Evolutionary conservation across 768 basidiomycete genomes (phyloP).

Genomic region (Mycena latifolia): DNA sequence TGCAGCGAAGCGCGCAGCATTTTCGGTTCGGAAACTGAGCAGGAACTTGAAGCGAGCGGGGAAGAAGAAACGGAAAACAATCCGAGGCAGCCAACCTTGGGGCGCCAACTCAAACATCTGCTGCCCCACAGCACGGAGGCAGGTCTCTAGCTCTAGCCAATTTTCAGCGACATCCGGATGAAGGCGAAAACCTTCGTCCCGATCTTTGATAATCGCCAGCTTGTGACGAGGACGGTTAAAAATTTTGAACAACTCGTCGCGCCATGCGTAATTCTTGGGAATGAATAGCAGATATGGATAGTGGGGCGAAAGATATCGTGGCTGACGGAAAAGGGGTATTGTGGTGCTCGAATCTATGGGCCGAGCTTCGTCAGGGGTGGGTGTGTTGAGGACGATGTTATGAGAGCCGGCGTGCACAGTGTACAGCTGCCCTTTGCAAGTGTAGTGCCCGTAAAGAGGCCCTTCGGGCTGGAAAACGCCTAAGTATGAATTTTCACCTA

Average conservation of each 20-base stretch:
- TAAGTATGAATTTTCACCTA: not conserved
- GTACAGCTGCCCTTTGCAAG: not conserved
- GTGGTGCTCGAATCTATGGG: not conserved
- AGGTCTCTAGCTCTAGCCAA: not conserved
- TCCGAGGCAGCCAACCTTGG: rapidly evolving
- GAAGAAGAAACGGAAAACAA: not conserved
- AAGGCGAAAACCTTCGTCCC: not conserved
- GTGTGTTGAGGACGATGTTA: not conserved
- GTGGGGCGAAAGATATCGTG: not conserved
- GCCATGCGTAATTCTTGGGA: not conserved
- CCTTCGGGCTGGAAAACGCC: not conserved
- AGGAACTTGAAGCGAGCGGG: slow-evolving; percentile 8
- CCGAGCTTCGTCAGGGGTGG: not conserved
- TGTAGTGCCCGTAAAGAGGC: slow-evolving; percentile 8
- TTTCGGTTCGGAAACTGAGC: not conserved
- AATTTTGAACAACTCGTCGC: not conserved
- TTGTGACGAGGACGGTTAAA: not conserved
- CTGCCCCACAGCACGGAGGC: not conserved
- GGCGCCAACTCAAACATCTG: not conserved
- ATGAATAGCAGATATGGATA: slow-evolving; percentile 9
- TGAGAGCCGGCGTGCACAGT: slow-evolving; percentile 1
- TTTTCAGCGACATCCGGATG: not conserved
- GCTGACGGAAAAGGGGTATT: slow-evolving; percentile 1
- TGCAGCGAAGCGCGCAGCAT: not conserved
- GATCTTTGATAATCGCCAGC: not conserved